Conservation (phyloP, 352 stramenopile genomes). For the Phytophthora multivora region DNA sequence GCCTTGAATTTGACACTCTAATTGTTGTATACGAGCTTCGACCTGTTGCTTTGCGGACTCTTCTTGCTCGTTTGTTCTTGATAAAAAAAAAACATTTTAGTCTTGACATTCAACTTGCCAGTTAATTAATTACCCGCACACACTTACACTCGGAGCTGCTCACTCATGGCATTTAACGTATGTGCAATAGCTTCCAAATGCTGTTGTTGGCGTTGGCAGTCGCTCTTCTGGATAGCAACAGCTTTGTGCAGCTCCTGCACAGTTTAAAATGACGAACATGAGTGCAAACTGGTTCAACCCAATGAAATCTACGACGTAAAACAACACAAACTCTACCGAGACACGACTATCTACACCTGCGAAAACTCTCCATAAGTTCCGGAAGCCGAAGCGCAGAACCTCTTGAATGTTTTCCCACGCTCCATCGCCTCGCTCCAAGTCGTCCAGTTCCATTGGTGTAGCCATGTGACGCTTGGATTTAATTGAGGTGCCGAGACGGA, state of each 20-base stretch:
- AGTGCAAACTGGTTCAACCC: too few relatives aligned
- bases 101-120: too few relatives aligned
- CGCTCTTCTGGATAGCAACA: constrained; percentile 12
- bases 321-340: constrained; percentile 14
- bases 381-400: constrained; percentile 54
- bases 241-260: constrained; percentile 30
- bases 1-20: constrained; percentile 19
- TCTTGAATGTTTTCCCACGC: constrained; percentile 77
- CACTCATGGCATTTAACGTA: constrained; percentile 49
- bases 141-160: constrained; percentile 47
- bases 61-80: constrained; percentile 24
- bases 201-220: constrained; percentile 31
- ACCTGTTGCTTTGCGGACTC: constrained; percentile 12
- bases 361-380: constrained; percentile 35
- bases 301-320: neutral
- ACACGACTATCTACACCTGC: constrained; percentile 27
- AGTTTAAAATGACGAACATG: neutral
- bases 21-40: constrained; percentile 9
- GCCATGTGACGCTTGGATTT: constrained; percentile 31
- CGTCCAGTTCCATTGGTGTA: constrained; percentile 32
- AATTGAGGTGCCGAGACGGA: too few relatives aligned
- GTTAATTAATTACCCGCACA: neutral
- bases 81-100: neutral
- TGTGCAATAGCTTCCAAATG: constrained; percentile 51
- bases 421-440: constrained; percentile 55